phyloP scores from a whole-genome alignment of 192 early-diverging fungal genomes.

The Coemansia sp. region DNA sequence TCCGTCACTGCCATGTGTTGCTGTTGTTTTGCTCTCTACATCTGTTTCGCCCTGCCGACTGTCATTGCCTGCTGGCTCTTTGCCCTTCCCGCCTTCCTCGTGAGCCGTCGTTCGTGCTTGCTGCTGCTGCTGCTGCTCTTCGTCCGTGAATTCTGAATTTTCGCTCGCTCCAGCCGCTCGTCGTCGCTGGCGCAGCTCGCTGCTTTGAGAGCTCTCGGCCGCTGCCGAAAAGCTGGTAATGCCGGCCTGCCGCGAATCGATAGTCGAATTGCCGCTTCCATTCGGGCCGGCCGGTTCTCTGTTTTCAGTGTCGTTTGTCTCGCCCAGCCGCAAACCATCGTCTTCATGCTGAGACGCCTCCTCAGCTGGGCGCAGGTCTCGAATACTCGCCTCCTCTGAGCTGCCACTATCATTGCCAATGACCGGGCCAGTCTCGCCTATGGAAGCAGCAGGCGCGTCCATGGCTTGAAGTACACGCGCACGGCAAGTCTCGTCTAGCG shows the following conservation, averaged over 20 bases:
- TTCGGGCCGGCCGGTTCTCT: background rate
- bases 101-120: background rate
- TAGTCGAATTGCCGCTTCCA: background rate
- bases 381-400: no score
- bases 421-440: background rate
- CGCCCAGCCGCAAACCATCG: background rate
- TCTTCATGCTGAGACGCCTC: background rate
- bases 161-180: background rate
- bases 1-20: background rate
- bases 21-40: background rate
- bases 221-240: no score
- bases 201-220: background rate
- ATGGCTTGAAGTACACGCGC: background rate
- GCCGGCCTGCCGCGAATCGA: no score
- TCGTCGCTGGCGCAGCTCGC: background rate
- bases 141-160: background rate
- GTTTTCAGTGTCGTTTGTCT: background rate
- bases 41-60: no score
- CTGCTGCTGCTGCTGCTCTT: background rate
- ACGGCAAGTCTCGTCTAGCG: background rate
- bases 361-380: background rate
- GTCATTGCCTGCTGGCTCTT: background rate
- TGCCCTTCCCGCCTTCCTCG: background rate
- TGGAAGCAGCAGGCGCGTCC: background rate
- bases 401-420: no score